These are phyloP conservation scores for Kodamaea leandrae DNA, from an alignment of 805 yeast species.

Conservation along the genomic window DNA sequence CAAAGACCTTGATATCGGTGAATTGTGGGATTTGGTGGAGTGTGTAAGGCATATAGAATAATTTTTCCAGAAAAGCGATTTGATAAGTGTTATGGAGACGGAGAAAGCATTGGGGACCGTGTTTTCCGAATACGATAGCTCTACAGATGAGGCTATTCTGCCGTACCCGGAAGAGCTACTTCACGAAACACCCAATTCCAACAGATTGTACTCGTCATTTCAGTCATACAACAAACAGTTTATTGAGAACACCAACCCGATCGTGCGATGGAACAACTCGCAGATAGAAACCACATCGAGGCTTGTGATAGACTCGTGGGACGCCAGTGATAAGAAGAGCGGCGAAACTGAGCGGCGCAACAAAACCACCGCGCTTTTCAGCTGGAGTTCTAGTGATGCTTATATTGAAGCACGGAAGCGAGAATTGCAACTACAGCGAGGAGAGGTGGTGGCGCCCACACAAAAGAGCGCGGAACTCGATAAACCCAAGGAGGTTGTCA, in stretches of 20 bases:
- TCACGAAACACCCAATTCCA: constrained; percentile 28
- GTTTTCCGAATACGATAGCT: constrained; percentile 1
- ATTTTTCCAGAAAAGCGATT: not conserved
- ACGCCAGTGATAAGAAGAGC: constrained; percentile 14
- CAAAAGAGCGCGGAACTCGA: not conserved
- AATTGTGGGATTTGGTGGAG: constrained; percentile 45
- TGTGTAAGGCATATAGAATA: constrained; percentile 3
- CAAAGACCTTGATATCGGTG: constrained; percentile 31
- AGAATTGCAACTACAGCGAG: constrained; percentile 18
- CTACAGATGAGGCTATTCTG: not conserved
- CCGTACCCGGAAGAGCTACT: constrained; percentile 36
- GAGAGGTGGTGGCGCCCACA: constrained; percentile 1
- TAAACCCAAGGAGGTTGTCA: constrained; percentile 1
- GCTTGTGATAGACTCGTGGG: constrained; percentile 25
- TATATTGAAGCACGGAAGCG: constrained; percentile 33
- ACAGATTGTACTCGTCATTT: constrained; percentile 29
- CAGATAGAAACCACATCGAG: constrained; percentile 21
- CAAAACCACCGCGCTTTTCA: constrained; percentile 31
- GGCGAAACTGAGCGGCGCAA: constrained; percentile 9
- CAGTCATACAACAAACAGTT: constrained; percentile 39
- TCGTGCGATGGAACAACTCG: constrained; percentile 34
- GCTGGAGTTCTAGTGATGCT: constrained; percentile 44
- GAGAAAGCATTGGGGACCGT: constrained; percentile 1
- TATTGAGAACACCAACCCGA: constrained; percentile 14
- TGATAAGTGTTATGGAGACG: not conserved